Base-by-base conservation (phyloP, 169 alveolate species). In the Eimeria falciformis region DNA sequence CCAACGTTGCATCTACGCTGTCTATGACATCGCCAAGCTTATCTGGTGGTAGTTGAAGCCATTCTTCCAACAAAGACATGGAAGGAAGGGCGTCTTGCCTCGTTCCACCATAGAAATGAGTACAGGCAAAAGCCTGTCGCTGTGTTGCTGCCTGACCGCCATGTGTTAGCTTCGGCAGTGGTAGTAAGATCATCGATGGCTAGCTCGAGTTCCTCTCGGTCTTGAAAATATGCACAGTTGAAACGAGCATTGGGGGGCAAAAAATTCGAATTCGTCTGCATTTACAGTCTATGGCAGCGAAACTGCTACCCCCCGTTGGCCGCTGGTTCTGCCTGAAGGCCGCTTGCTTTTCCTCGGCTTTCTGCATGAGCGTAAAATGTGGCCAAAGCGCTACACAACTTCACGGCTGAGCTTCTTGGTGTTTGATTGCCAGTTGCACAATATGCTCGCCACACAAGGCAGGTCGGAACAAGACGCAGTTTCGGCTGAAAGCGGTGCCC, bases 341-440 rank as follows among this genome's bases (percentile, higher is more conserved):
- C 75, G 89, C 77, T 45, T 29, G 89, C 73, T 55, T 56, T 33
- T 81, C 56, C 55, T 75, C 55, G 43, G 89, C 89, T 55, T 33
- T 18, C 53, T 53, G 89, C 75, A 27, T 81, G 56, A 33, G 50
- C 77, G 56, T 55, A 62, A n/a, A 3, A 18, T 27, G 89, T 81
- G 55, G 89, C 89, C 89, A 81, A 81, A 81, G 89, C 77, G 89
- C 89, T 81, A 81, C 89, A 50, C 29, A 27, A 50, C 29, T 81
- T 33, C 56, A 81, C 89, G 89, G 89, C 43, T 47, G 89, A 29
- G 92, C 47, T 85, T 43, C 47, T 77, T 77, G 68, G 86, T 77
- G 86, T 68, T 77, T 77, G 62, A 46, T 46, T 77, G 86, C 86
- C 66, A 43, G 47, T 77, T 77, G 62, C 66, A 47, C 12, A 77